A percentile compares a stretch with the other conserved stretches of the same genome.
These are phyloP conservation scores for Seminavis robusta DNA, from an alignment of 108 stramenopile species.

Conservation along the genomic window DNA sequence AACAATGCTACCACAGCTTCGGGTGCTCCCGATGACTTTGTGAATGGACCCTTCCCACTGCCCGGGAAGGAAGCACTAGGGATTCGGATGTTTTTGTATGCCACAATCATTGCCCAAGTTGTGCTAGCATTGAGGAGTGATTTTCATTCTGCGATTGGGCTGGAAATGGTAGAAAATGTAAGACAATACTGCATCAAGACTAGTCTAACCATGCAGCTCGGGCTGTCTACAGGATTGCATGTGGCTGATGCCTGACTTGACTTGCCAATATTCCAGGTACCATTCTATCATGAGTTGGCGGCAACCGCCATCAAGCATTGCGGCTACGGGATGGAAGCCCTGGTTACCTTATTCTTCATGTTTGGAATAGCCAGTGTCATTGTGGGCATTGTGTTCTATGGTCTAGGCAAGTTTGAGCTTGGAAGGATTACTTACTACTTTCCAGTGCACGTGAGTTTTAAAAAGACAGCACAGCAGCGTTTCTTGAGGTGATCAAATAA, in stretches of 20 bases:
- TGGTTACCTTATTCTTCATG: conserved; percentile 74
- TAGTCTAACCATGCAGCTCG: too few species aligned
- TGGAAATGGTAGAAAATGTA: conserved; percentile 89
- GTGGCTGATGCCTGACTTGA: too few species aligned
- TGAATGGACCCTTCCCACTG: conserved; percentile 40
- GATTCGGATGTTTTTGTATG: conserved; percentile 76
- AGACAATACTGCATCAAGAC: too few species aligned
- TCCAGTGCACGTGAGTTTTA: conserved; percentile 79
- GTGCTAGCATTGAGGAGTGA: conserved; percentile 51
- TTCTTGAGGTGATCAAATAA: too few species aligned
- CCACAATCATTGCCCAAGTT: conserved; percentile 65
- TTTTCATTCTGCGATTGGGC: conserved; percentile 62
- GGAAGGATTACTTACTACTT: conserved; percentile 78
- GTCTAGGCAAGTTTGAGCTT: conserved; percentile 59
- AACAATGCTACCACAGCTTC: neutral
- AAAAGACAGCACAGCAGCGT: too few species aligned
- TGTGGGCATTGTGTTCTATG: conserved; percentile 69
- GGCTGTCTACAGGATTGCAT: too few species aligned
- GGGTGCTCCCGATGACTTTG: conserved; percentile 2
- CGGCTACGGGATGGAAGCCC: conserved; percentile 55
- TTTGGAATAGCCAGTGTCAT: conserved; percentile 68
- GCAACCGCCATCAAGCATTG: conserved; percentile 50
- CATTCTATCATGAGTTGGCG: conserved; percentile 66
- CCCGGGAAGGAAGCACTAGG: conserved; percentile 74
- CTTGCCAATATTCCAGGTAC: too few species aligned